Percentiles rank a stretch among this genome's conserved stretches.
Conservation (phyloP, 345 rosid genomes). For the Sisymbrium irio region DNA sequence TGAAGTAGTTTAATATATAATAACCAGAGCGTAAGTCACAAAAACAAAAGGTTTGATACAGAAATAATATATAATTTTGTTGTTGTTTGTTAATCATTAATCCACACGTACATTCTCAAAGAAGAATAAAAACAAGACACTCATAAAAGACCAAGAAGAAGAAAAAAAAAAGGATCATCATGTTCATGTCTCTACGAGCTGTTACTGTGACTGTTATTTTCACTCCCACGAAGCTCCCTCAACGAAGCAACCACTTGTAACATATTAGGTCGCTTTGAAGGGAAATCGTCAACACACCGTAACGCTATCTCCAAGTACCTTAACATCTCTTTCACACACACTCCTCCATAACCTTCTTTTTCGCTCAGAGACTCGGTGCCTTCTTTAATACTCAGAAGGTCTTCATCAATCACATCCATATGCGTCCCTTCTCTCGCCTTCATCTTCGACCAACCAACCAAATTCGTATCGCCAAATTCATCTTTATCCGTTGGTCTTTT, state of each 20-base stretch:
- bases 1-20: neutral
- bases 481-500: conserved; percentile 94
- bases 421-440: conserved; percentile 80
- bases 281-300: conserved; percentile 86
- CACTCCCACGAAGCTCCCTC: conserved; percentile 69
- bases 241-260: conserved; percentile 84
- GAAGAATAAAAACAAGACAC: neutral
- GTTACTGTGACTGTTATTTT: conserved; percentile 56
- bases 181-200: conserved; percentile 40
- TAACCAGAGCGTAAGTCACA: neutral
- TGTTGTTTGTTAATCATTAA: neutral
- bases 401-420: conserved; percentile 89
- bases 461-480: conserved; percentile 95
- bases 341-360: conserved; percentile 51
- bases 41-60: neutral
- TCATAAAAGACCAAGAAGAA: neutral
- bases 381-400: conserved; percentile 47
- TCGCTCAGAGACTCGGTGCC: conserved; percentile 44
- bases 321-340: conserved; percentile 72
- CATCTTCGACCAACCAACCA: conserved; percentile 96
- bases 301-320: conserved; percentile 76
- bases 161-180: neutral
- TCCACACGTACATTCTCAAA: conserved; percentile 14
- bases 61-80: neutral
- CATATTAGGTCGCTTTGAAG: conserved; percentile 86